A percentile compares a stretch with the other conserved stretches of the same genome.
Evolutionary conservation across 495 filamentous ascomycete genomes (phyloP).

Genomic region (Cryomyces minteri): DNA sequence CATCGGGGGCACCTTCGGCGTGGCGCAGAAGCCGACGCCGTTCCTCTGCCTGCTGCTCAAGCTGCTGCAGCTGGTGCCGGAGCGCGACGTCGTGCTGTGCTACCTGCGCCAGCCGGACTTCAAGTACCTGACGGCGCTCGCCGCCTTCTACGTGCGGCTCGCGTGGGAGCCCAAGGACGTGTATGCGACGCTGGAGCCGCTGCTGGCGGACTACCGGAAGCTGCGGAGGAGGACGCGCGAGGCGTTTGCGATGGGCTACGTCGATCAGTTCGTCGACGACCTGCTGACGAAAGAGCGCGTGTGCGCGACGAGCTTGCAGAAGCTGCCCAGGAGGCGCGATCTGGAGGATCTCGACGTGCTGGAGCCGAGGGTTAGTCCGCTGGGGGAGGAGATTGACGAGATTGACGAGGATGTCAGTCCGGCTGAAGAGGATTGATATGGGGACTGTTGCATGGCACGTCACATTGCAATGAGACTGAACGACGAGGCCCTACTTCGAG

Average conservation of each 20-base stretch:
- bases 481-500: no score
- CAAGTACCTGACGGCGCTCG: slow-evolving; percentile 67
- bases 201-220: slow-evolving; percentile 70
- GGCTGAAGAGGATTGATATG: no score
- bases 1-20: slow-evolving; percentile 74
- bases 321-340: slow-evolving; percentile 62
- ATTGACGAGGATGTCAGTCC: slow-evolving; percentile 27
- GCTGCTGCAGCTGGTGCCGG: slow-evolving; percentile 70
- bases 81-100: slow-evolving; percentile 57
- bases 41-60: slow-evolving; percentile 95
- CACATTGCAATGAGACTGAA: no score
- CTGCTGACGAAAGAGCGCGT: slow-evolving; percentile 76
- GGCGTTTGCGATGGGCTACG: slow-evolving; percentile 52
- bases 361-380: slow-evolving; percentile 67
- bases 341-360: slow-evolving; percentile 82
- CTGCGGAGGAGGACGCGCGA: slow-evolving; percentile 53
- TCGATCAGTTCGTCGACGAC: slow-evolving; percentile 92
- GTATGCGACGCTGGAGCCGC: slow-evolving; percentile 62
- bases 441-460: no score
- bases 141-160: slow-evolving; percentile 82
- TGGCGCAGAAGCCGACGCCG: slow-evolving; percentile 64
- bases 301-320: slow-evolving; percentile 84
- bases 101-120: slow-evolving; percentile 52
- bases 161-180: slow-evolving; percentile 71
- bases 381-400: slow-evolving; percentile 69